A percentile compares a stretch with the other conserved stretches of the same genome.
Conservation (phyloP, 306 rosid genomes). For the Sophora flavescens region DNA sequence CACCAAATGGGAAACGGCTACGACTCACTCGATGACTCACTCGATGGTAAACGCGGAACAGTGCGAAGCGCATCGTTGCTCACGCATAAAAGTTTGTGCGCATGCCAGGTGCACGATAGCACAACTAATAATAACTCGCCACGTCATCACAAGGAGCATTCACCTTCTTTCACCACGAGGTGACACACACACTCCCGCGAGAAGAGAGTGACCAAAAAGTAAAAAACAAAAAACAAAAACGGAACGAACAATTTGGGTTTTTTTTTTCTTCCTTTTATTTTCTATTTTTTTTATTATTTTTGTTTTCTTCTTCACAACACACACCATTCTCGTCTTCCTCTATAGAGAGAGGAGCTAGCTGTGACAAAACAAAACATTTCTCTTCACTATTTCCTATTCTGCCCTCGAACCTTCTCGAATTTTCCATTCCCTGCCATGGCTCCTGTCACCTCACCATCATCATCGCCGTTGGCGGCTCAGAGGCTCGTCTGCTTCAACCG, state of each 20-base stretch:
- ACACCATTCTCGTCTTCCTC: constrained; percentile 52
- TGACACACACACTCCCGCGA: constrained; percentile 49
- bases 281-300: neutral
- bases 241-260: neutral
- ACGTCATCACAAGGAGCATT: constrained; percentile 43
- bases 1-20: constrained; percentile 41
- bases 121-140: constrained; percentile 42
- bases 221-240: neutral
- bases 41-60: constrained; percentile 19
- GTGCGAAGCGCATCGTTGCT: constrained; percentile 23
- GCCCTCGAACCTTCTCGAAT: constrained; percentile 26
- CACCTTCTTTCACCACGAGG: constrained; percentile 27
- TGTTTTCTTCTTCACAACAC: constrained; percentile 9
- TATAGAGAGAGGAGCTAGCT: constrained; percentile 10
- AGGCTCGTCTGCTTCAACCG: constrained; percentile 59
- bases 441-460: constrained; percentile 57
- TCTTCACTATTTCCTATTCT: constrained; percentile 49
- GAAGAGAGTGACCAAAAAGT: neutral
- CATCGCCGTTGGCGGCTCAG: constrained; percentile 55
- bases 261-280: neutral
- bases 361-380: neutral
- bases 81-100: constrained; percentile 60
- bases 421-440: constrained; percentile 55
- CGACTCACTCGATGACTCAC: constrained; percentile 35
- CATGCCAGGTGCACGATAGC: constrained; percentile 42